These are phyloP conservation scores for Lactarius psammicola DNA, from an alignment of 768 basidiomycete genomes.

Conservation along the genomic window DNA sequence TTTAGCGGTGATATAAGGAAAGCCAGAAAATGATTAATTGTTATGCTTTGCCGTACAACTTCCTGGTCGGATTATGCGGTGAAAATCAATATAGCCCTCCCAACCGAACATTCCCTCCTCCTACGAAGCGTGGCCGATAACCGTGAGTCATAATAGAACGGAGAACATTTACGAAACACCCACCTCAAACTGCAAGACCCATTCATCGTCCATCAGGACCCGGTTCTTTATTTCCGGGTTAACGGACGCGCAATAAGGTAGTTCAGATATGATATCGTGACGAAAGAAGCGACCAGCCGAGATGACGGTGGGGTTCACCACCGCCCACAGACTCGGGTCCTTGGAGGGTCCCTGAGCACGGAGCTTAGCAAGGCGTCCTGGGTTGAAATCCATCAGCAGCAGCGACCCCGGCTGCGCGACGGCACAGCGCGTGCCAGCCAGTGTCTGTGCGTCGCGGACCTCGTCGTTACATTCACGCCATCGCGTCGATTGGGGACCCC, in stretches of 20 bases:
- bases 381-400: conserved; percentile 23
- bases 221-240: conserved; percentile 14
- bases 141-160: not conserved
- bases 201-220: conserved; percentile 25
- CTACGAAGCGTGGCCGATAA: not conserved
- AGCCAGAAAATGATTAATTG: conserved; percentile 71
- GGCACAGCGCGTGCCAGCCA: conserved; percentile 24
- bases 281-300: conserved; percentile 14
- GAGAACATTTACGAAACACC: not conserved
- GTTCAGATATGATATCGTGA: conserved; percentile 10
- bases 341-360: not conserved
- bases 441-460: conserved; percentile 21
- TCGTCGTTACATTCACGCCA: conserved; percentile 17
- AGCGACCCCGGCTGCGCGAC: conserved; percentile 14
- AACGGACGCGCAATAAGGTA: conserved; percentile 14
- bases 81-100: conserved; percentile 25
- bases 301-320: not conserved
- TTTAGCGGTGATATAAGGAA: not conserved
- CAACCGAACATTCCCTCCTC: conserved; percentile 26
- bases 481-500: conserved; percentile 23
- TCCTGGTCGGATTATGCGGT: conserved; percentile 74
- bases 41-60: conserved; percentile 85
- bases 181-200: conserved; percentile 24
- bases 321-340: not conserved
- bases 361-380: conserved; percentile 17